phyloP scores from a whole-genome alignment of 1,284 basidiomycete species.

The Inonotus obliquus region DNA sequence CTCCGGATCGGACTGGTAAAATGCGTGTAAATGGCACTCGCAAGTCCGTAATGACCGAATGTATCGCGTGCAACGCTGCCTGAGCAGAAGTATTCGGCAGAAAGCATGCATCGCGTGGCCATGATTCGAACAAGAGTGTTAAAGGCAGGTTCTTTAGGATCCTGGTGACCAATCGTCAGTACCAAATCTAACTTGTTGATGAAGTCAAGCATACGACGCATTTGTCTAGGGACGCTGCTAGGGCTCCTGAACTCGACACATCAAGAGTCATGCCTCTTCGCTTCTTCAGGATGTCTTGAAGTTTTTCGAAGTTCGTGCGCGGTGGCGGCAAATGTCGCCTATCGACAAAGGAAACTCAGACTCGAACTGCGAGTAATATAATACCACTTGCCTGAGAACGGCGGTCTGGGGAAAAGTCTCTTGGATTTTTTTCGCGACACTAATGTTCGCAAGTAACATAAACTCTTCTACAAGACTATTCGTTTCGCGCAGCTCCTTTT shows the following conservation, averaged over 20 bases:
- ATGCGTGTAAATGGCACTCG: slow-evolving; percentile 96
- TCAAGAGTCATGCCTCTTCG: slow-evolving; percentile 84
- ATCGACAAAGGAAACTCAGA: slow-evolving; percentile 3
- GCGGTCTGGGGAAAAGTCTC: slow-evolving; percentile 95
- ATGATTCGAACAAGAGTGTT: slow-evolving; percentile 98
- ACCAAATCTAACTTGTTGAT: slow-evolving; percentile 1
- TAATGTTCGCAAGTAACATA: slow-evolving; percentile 97
- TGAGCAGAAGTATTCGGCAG: slow-evolving; percentile 97
- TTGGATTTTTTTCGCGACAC: slow-evolving; percentile 89
- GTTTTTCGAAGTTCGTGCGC: slow-evolving; percentile 89
- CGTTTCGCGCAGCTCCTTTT: slow-evolving; percentile 90
- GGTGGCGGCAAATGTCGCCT: slow-evolving; percentile 95
- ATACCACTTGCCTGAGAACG: slow-evolving; percentile 67
- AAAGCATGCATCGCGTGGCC: slow-evolving; percentile 98
- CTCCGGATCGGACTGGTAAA: slow-evolving; percentile 94
- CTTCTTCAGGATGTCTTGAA: slow-evolving; percentile 91
- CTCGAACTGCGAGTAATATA: neutral
- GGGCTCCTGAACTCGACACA: slow-evolving; percentile 85
- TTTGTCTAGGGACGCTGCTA: slow-evolving; percentile 87
- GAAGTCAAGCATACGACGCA: slow-evolving; percentile 62
- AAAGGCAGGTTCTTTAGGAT: slow-evolving; percentile 80
- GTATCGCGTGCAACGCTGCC: slow-evolving; percentile 90
- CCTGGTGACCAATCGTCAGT: slow-evolving; percentile 39
- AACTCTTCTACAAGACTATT: slow-evolving; percentile 99
- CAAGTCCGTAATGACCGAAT: slow-evolving; percentile 96